Evolutionary conservation across 768 basidiomycete species (phyloP).

Genomic region (Gloeostereum incarnatum): DNA sequence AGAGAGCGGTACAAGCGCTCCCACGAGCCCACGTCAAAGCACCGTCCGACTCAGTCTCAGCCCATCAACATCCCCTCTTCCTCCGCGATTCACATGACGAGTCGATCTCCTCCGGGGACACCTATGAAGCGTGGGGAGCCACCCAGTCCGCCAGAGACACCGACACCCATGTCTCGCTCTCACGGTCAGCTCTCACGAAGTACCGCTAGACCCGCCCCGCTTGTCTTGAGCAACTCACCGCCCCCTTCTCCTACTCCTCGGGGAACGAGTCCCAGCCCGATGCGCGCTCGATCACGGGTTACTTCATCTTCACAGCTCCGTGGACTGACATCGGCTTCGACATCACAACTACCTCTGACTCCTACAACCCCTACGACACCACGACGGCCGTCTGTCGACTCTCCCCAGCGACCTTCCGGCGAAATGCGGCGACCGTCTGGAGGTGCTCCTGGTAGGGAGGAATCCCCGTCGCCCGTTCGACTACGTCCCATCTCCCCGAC

Average conservation of each 20-base stretch:
- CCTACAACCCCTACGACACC: conserved; percentile 19
- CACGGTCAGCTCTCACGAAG: conserved; percentile 22
- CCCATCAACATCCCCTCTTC: conserved; percentile 19
- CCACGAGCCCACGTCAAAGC: conserved; percentile 8
- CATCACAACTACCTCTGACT: conserved; percentile 40
- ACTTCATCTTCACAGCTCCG: conserved; percentile 32
- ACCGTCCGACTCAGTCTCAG: conserved; percentile 21
- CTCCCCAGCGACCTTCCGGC: conserved; percentile 24
- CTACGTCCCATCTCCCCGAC: conserved; percentile 36
- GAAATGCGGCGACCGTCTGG: conserved; percentile 26
- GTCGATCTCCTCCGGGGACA: conserved; percentile 18
- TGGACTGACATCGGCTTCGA: conserved; percentile 36
- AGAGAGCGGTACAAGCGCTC: conserved; percentile 31
- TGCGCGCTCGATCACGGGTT: conserved; percentile 23
- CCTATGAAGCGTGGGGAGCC: conserved; percentile 25
- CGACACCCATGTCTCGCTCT: conserved; percentile 30
- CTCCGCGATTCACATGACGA: conserved; percentile 7
- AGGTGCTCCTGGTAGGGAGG: conserved; percentile 26
- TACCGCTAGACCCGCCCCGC: conserved; percentile 24
- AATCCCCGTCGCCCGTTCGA: conserved; percentile 34
- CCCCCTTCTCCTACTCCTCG: conserved; percentile 28
- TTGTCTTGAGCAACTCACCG: conserved; percentile 28
- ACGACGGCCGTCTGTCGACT: conserved; percentile 18
- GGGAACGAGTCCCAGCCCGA: conserved; percentile 33
- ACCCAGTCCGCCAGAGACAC: conserved; percentile 37